Evolutionary conservation across 768 basidiomycete genomes (phyloP).

Genomic region (Boletus sp.): DNA sequence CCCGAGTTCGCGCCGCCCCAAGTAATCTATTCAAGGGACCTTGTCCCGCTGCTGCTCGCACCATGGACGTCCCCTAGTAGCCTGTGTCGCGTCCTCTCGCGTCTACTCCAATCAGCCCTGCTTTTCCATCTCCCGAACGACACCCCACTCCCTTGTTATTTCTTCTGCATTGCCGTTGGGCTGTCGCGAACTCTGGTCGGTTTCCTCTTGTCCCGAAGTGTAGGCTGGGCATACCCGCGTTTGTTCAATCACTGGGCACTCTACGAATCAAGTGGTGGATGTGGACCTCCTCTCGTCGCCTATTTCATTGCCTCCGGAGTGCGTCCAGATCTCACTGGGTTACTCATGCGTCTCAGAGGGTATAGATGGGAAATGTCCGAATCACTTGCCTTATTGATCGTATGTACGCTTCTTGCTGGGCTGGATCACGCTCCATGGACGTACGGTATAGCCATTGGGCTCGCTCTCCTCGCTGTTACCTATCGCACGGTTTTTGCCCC

Average conservation of each 20-base stretch:
- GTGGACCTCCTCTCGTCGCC: conserved; percentile 32
- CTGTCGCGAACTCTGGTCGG: conserved; percentile 16
- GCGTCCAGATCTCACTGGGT: conserved; percentile 6
- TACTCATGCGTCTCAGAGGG: conserved; percentile 7
- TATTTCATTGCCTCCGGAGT: conserved; percentile 20
- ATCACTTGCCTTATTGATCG: conserved; percentile 3
- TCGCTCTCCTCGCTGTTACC: conserved; percentile 22
- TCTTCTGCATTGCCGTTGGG: conserved; percentile 22
- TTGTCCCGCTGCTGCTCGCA: conserved; percentile 32
- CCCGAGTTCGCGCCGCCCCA: conserved; percentile 38
- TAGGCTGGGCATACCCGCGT: conserved; percentile 37
- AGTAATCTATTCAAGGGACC: conserved; percentile 34
- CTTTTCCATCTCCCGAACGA: conserved; percentile 10
- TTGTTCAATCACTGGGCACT: conserved; percentile 40
- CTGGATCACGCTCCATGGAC: conserved; percentile 41
- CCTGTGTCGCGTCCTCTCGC: conserved; percentile 19
- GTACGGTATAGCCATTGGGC: conserved; percentile 30
- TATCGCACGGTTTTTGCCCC: neutral
- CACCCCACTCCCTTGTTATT: conserved; percentile 11
- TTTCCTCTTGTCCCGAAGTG: conserved; percentile 24
- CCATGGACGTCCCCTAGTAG: conserved; percentile 35
- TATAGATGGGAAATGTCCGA: conserved; percentile 17
- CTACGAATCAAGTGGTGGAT: conserved; percentile 37
- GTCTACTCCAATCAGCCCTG: conserved; percentile 18
- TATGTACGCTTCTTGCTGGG: conserved; percentile 14